Conservation (phyloP, 1,139 yeast genomes). For the Blastobotrys serpentis region DNA sequence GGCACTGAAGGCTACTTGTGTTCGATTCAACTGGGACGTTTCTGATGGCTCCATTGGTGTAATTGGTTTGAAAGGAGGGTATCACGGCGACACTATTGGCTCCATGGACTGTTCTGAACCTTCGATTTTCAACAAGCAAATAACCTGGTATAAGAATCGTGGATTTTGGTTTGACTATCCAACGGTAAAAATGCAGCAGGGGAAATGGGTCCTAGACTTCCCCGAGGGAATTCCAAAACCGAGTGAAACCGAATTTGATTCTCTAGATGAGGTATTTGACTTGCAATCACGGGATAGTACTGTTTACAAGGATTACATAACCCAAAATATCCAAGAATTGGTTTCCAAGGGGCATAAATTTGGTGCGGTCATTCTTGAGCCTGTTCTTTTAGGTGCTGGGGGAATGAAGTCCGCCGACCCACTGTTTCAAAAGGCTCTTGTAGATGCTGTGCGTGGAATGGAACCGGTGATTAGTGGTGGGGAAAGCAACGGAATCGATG, state of each 20-base stretch:
- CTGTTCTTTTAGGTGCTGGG: slow-evolving; percentile 34
- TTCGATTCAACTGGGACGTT: slow-evolving; percentile 25
- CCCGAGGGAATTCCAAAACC: slow-evolving; percentile 22
- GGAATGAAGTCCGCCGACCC: slow-evolving; percentile 36
- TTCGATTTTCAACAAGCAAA: slow-evolving; percentile 31
- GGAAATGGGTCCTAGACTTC: slow-evolving; percentile 28
- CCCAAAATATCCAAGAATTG: slow-evolving; percentile 17
- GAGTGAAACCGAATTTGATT: slow-evolving; percentile 16
- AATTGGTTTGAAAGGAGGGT: slow-evolving; percentile 31
- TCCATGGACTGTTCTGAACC: slow-evolving; percentile 36
- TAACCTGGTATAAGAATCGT: slow-evolving; percentile 32
- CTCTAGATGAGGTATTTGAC: slow-evolving; percentile 25
- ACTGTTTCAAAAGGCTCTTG: slow-evolving; percentile 30
- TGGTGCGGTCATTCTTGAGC: slow-evolving; percentile 34
- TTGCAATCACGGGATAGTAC: slow-evolving; percentile 20
- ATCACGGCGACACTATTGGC: slow-evolving; percentile 36
- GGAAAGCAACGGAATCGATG: not conserved
- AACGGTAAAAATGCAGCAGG: slow-evolving; percentile 24
- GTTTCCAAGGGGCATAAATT: slow-evolving; percentile 25
- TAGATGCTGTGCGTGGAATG: slow-evolving; percentile 28
- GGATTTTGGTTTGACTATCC: slow-evolving; percentile 36
- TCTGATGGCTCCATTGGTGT: slow-evolving; percentile 24
- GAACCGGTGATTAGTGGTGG: slow-evolving; percentile 20
- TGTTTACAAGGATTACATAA: slow-evolving; percentile 23
- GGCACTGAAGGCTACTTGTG: slow-evolving; percentile 32